Conservation (phyloP, 169 alveolate species). For the Perkinsus marinus region DNA sequence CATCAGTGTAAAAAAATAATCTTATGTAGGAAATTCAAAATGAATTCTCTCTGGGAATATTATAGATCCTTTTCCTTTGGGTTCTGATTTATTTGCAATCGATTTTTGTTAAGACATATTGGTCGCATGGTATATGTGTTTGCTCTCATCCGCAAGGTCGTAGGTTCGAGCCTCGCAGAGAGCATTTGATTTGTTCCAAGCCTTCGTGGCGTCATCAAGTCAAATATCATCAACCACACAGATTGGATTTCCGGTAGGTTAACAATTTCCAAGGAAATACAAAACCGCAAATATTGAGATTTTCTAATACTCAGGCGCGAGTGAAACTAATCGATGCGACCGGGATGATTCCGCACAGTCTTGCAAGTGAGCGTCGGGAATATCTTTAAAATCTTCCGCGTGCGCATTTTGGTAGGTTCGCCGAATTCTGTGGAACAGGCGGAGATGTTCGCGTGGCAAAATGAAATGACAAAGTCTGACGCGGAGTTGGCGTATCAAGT, state of each 20-base stretch:
- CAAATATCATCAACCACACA: background rate
- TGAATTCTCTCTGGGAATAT: no score
- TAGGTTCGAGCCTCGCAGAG: background rate
- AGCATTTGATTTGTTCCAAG: background rate
- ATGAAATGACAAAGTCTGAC: background rate
- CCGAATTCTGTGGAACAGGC: background rate
- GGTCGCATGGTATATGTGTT: no score
- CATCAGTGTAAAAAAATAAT: no score
- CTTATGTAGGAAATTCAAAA: no score
- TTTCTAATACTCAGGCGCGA: background rate
- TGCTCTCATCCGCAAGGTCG: no score
- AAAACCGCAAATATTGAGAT: background rate
- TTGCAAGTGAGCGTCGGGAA: background rate
- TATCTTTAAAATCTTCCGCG: background rate
- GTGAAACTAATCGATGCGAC: background rate
- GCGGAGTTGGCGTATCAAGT: background rate
- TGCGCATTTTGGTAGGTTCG: background rate
- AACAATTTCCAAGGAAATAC: no score
- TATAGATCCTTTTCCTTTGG: no score
- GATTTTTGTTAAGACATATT: no score
- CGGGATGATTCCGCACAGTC: background rate
- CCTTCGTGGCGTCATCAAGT: background rate
- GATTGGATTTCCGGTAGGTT: background rate
- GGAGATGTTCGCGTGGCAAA: background rate
- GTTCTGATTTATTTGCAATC: no score